phyloP scores from a whole-genome alignment of 768 basidiomycete species.

The Trametes cubensis region DNA sequence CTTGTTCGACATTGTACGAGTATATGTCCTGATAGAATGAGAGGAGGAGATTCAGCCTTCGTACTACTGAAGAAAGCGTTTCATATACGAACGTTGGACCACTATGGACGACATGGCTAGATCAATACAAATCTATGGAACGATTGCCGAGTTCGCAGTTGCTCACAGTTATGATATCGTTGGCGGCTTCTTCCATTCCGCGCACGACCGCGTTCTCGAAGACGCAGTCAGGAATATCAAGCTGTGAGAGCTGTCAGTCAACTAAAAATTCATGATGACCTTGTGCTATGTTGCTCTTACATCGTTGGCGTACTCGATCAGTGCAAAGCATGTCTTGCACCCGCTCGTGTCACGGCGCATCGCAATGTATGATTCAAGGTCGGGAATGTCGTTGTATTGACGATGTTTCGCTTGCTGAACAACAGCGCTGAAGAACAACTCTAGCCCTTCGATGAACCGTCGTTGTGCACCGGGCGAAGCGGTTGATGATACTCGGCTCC shows the following conservation, averaged over 20 bases:
- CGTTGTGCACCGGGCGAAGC: conserved; percentile 64
- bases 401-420: conserved; percentile 74
- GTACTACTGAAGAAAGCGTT: conserved; percentile 19
- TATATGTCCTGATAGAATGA: conserved; percentile 67
- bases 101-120: too few species aligned
- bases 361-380: conserved; percentile 79
- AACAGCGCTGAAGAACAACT: conserved; percentile 80
- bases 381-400: conserved; percentile 60
- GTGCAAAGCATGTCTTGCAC: conserved; percentile 80
- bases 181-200: conserved; percentile 72
- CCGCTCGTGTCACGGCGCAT: conserved; percentile 81
- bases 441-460: conserved; percentile 78
- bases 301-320: conserved; percentile 81
- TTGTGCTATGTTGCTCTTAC: conserved; percentile 10
- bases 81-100: conserved; percentile 73
- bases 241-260: conserved; percentile 28
- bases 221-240: conserved; percentile 79
- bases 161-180: conserved; percentile 68
- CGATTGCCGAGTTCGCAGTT: background rate
- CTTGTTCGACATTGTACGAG: conserved; percentile 84
- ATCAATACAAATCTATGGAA: too few species aligned
- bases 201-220: conserved; percentile 73
- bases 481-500: conserved; percentile 64
- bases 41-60: conserved; percentile 23
- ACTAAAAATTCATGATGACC: background rate